A percentile compares a stretch with the other conserved stretches of the same genome.
These are phyloP conservation scores for Incumbomyces delicatus DNA, from an alignment of 2,329 filamentous ascomycete genomes.

Conservation along the genomic window DNA sequence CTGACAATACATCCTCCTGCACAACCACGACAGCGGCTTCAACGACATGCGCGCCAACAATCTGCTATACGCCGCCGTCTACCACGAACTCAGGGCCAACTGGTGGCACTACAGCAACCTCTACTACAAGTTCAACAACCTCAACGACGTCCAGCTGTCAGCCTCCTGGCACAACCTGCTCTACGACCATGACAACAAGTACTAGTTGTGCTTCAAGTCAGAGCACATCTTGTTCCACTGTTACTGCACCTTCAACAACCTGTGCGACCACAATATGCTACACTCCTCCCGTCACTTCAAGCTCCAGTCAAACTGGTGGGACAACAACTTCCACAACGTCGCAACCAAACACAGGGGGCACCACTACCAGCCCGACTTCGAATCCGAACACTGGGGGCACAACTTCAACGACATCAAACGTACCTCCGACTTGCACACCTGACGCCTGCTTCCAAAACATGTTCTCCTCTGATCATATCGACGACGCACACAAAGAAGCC, in stretches of 20 bases:
- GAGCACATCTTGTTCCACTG: neutral
- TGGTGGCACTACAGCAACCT: neutral
- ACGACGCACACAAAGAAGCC: neutral
- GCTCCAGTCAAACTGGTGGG: neutral
- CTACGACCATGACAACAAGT: neutral
- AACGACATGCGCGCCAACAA: neutral
- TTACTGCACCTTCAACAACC: neutral
- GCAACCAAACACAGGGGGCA: neutral
- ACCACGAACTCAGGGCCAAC: neutral
- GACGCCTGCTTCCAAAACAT: slow-evolving; percentile 1
- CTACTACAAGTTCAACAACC: neutral
- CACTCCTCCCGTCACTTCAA: neutral
- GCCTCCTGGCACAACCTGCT: neutral
- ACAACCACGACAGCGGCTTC: neutral
- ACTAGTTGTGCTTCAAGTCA: neutral
- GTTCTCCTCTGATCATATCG: slow-evolving; percentile 1
- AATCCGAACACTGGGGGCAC: neutral
- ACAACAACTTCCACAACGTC: neutral
- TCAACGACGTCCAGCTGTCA: neutral
- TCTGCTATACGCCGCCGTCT: neutral
- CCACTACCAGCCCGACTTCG: neutral
- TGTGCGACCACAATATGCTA: neutral
- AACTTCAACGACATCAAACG: neutral
- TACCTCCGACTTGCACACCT: slow-evolving; percentile 4
- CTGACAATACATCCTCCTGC: neutral